phyloP scores from a whole-genome alignment of 2,329 filamentous ascomycete species.

The Trichophyton rubrum region DNA sequence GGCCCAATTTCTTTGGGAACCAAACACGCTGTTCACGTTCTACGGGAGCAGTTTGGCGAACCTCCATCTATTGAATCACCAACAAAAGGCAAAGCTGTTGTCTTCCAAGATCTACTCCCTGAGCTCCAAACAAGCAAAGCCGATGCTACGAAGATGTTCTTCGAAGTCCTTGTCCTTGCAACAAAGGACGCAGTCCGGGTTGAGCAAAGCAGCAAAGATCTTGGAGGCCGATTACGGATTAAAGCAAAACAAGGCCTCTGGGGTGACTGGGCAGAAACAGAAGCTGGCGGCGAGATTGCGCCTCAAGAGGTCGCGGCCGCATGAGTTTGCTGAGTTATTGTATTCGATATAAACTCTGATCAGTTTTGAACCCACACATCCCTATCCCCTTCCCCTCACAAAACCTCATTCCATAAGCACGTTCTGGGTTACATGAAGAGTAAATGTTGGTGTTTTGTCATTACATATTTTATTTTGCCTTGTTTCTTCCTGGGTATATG shows the following conservation, averaged over 20 bases:
- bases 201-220: conserved; percentile 59
- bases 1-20: conserved; percentile 83
- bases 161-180: conserved; percentile 86
- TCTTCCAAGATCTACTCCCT: conserved; percentile 86
- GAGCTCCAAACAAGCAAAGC: conserved; percentile 67
- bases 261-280: conserved; percentile 83
- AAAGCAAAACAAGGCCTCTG: conserved; percentile 90
- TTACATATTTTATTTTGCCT: not conserved
- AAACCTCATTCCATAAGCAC: not conserved
- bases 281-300: conserved; percentile 37
- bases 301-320: conserved; percentile 18
- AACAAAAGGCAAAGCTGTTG: conserved; percentile 59
- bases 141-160: conserved; percentile 99
- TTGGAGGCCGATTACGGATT: conserved; percentile 72
- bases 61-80: conserved; percentile 51
- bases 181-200: conserved; percentile 98
- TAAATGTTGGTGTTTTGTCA: not conserved
- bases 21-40: conserved; percentile 87
- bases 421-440: not conserved
- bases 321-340: not conserved
- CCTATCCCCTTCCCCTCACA: not conserved
- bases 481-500: not conserved
- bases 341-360: not conserved
- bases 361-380: not conserved
- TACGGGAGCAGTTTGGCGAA: conserved; percentile 71